Evolutionary conservation across 306 rosid genomes (phyloP), one percentile per base, ranked within the genome.

Genomic region (Vigna trinervia): DNA sequence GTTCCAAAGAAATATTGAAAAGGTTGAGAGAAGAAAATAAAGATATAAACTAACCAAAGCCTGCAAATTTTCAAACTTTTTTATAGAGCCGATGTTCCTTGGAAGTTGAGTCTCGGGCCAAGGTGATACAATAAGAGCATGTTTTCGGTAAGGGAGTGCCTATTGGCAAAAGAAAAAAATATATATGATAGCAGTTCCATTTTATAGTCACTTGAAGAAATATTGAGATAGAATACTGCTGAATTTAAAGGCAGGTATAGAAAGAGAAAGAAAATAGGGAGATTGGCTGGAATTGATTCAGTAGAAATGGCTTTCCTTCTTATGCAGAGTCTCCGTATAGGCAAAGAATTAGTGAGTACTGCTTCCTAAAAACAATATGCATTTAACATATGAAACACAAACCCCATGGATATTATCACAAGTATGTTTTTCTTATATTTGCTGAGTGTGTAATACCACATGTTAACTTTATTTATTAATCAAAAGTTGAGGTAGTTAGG

Each of bases 81-180:
- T 92, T 48, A 94, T 86, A 2, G 90, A 91, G 85, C 77, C 78
- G 36, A 68, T 74, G 62, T 65, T 80, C 84, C 90, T 88, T 46
- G 97, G 97, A 80, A 90, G 96, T 73, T 86, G 87, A 69, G 80
- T 88, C 83, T 86, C 81, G 34, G 98, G 98, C 98, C 98, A 90
- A 57, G 92, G 90, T 57, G 98, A 86, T 61, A 87, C 82, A 41
- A 94, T 90, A 68, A 94, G 91, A 77, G 97, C 97, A 64, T 86
- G 90, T 86, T 87, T 86, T 54, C 92, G 81, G 78, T 87, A 47
- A 54, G 98, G 98, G 47, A 92, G 96, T 78, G 98, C 96, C 98
- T 94, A 84, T 82, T 78, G 61, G 63, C 20, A 73, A 64, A 74
- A 6, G 48, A 60, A 78, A 5, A 50, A 58, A 38, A 66, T 53